Evolutionary conservation across 2,329 filamentous ascomycete species (phyloP).

Genomic region (Sporothrix sp.): DNA sequence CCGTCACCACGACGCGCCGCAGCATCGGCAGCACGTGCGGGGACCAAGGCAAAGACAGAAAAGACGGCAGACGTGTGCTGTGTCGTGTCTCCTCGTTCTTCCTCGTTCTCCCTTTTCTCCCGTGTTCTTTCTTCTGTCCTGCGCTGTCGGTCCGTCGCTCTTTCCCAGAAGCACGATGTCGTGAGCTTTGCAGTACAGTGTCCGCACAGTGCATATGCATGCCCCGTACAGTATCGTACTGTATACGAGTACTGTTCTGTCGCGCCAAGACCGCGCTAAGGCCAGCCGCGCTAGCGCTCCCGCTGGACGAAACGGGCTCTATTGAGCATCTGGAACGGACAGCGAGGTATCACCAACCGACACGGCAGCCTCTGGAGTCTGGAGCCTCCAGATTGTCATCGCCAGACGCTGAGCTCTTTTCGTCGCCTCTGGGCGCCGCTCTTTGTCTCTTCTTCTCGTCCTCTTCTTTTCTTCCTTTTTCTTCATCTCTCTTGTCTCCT

Average conservation of each 20-base stretch:
- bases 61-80: background rate
- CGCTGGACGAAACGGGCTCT: constrained; percentile 10
- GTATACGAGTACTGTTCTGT: too few relatives aligned
- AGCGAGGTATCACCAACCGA: constrained; percentile 6
- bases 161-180: too few relatives aligned
- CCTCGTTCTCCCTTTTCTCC: background rate
- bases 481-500: too few relatives aligned
- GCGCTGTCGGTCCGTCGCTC: too few relatives aligned
- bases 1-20: constrained; percentile 74
- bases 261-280: too few relatives aligned
- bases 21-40: background rate
- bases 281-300: background rate
- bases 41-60: background rate
- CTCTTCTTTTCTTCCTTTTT: background rate
- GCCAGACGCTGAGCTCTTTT: too few relatives aligned
- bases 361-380: background rate
- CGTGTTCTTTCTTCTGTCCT: background rate
- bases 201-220: constrained; percentile 11
- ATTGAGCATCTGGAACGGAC: constrained; percentile 11
- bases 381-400: background rate
- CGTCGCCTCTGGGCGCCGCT: background rate
- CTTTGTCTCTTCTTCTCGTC: background rate
- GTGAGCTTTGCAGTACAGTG: too few relatives aligned
- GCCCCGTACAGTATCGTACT: too few relatives aligned
- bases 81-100: background rate